Evolutionary conservation across 371 early-diverging fungal species (phyloP).

Genomic region (Mortierella polycephala): DNA sequence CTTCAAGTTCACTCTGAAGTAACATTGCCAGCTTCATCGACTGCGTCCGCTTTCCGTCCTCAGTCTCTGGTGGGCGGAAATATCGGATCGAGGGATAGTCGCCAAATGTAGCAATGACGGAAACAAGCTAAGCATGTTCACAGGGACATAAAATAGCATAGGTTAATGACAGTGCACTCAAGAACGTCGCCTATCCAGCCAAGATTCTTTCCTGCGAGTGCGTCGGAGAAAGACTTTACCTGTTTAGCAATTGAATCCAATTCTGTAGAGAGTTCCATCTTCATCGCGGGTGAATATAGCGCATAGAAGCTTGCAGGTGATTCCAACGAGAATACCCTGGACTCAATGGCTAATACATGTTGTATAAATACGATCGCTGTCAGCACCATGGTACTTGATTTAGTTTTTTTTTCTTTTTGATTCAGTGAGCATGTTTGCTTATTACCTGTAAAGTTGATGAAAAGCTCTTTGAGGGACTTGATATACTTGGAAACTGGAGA

Average conservation of each 20-base stretch:
- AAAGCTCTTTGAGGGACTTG: constrained; percentile 79
- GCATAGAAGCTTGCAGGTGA: constrained; percentile 73
- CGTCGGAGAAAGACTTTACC: constrained; percentile 43
- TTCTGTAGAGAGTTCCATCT: constrained; percentile 63
- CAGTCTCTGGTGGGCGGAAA: constrained; percentile 76
- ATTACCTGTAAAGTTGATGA: constrained; percentile 75
- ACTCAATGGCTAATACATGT: constrained; percentile 73
- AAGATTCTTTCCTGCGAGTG: neutral
- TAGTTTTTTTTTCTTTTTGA: neutral
- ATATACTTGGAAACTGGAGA: constrained; percentile 70
- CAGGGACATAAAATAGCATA: no score
- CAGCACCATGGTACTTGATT: neutral
- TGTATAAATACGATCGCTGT: neutral
- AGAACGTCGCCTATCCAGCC: no score
- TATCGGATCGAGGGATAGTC: constrained; percentile 91
- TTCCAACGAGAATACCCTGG: constrained; percentile 82
- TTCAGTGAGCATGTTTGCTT: no score
- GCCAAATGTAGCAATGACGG: constrained; percentile 81
- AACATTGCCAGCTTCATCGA: constrained; percentile 71
- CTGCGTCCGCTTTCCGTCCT: constrained; percentile 71
- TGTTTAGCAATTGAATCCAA: constrained; percentile 75
- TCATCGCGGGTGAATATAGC: constrained; percentile 62
- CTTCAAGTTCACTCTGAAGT: constrained; percentile 79
- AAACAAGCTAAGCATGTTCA: constrained; percentile 61
- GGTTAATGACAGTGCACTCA: neutral